These are phyloP conservation scores for Mycena belliarum DNA, from an alignment of 768 basidiomycete genomes.

Conservation along the genomic window DNA sequence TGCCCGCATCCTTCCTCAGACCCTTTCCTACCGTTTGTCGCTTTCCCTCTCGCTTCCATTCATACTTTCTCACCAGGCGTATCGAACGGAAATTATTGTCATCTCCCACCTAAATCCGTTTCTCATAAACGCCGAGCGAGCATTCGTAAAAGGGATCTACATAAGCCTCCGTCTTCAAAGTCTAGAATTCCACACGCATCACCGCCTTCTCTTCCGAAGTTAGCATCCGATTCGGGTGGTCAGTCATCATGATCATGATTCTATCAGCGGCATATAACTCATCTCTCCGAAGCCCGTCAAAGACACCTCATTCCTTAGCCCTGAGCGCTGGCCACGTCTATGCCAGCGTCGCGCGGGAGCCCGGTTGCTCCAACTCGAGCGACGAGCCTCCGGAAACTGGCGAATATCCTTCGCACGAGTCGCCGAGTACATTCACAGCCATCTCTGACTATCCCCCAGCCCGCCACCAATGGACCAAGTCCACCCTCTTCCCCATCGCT, in stretches of 20 bases:
- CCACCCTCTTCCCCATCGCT: slow-evolving; percentile 18
- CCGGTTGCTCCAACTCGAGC: slow-evolving; percentile 7
- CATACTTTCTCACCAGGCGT: background rate
- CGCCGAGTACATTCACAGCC: slow-evolving; percentile 6
- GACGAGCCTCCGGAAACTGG: slow-evolving; percentile 13
- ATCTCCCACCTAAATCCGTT: background rate
- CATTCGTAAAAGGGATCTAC: background rate
- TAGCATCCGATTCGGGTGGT: too few species aligned
- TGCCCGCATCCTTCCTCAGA: background rate
- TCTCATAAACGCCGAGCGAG: slow-evolving; percentile 11
- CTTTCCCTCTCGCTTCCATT: background rate
- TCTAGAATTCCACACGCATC: slow-evolving; percentile 9
- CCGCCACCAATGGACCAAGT: background rate
- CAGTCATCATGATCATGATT: slow-evolving; percentile 19
- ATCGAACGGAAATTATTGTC: background rate
- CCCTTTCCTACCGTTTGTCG: background rate
- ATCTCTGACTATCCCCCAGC: background rate
- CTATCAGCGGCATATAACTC: slow-evolving; percentile 11
- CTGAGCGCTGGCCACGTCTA: slow-evolving; percentile 2
- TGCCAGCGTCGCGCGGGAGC: background rate
- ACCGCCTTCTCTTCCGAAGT: slow-evolving; percentile 8
- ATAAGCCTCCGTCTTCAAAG: slow-evolving; percentile 13
- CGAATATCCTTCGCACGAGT: slow-evolving; percentile 14
- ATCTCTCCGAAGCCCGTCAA: slow-evolving; percentile 8
- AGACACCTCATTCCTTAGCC: background rate